Evolutionary conservation across 2,329 filamentous ascomycete genomes (phyloP).

Genomic region (Stachybotrys echinatus): DNA sequence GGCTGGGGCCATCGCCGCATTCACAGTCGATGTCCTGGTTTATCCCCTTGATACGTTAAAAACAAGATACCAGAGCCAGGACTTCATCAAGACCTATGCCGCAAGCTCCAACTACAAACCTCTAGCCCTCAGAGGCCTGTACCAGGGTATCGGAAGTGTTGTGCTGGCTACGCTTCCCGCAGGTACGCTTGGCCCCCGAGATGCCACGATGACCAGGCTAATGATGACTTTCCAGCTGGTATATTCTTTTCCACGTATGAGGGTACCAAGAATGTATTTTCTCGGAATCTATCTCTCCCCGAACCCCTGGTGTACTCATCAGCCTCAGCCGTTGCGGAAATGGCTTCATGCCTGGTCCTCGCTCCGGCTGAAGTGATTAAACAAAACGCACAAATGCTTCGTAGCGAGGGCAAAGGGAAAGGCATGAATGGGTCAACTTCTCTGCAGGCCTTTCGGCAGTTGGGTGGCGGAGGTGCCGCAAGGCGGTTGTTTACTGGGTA

Average conservation of each 20-base stretch:
- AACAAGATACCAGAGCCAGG: conserved; percentile 74
- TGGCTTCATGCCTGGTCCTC: conserved; percentile 79
- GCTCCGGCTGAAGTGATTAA: conserved; percentile 89
- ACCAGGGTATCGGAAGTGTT: conserved; percentile 82
- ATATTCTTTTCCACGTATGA: conserved; percentile 92
- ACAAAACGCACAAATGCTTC: conserved; percentile 86
- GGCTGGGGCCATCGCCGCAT: conserved; percentile 81
- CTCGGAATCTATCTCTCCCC: conserved; percentile 50
- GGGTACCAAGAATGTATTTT: conserved; percentile 61
- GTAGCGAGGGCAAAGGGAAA: conserved; percentile 13
- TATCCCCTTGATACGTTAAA: conserved; percentile 90
- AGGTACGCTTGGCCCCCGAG: conserved; percentile 39
- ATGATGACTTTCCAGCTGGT: conserved; percentile 50
- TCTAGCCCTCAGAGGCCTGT: conserved; percentile 64
- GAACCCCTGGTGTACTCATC: conserved; percentile 65
- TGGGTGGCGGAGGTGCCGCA: conserved; percentile 47
- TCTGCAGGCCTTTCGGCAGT: conserved; percentile 42
- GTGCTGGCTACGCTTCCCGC: conserved; percentile 85
- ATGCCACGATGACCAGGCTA: background rate
- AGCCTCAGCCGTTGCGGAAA: conserved; percentile 72
- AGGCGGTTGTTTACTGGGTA: conserved; percentile 67
- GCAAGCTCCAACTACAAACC: conserved; percentile 48
- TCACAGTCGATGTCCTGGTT: conserved; percentile 78
- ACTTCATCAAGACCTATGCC: conserved; percentile 64
- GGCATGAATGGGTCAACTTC: conserved; percentile 31